Evolutionary conservation across 768 basidiomycete genomes (phyloP).

Genomic region (Trametes cubensis): DNA sequence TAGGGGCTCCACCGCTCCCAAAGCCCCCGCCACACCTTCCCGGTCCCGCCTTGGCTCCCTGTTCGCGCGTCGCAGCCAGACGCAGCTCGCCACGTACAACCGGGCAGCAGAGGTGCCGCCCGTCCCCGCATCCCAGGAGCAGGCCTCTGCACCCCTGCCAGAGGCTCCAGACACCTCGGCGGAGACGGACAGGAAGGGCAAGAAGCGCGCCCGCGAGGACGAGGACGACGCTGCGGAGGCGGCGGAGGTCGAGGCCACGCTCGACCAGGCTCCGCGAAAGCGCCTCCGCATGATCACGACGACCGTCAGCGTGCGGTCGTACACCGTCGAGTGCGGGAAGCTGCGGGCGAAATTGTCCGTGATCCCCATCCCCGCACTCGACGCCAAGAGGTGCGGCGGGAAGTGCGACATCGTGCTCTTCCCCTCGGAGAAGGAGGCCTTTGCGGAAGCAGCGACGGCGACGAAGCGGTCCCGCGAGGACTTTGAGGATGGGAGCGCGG

Average conservation of each 20-base stretch:
- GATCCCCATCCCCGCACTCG: slow-evolving; percentile 8
- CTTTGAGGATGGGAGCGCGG: not conserved
- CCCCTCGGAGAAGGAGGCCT: slow-evolving; percentile 1
- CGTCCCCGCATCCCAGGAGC: not conserved
- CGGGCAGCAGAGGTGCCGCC: not conserved
- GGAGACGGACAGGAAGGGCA: slow-evolving; percentile 6
- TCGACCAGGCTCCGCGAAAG: not conserved
- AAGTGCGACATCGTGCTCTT: slow-evolving; percentile 6
- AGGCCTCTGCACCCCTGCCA: too few relatives aligned
- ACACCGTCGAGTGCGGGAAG: not conserved
- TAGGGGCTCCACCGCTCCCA: not conserved
- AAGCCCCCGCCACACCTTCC: not conserved
- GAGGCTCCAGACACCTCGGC: not conserved
- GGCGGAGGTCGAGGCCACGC: not conserved
- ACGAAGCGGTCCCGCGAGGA: slow-evolving; percentile 14
- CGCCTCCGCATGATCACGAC: not conserved
- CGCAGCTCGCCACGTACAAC: slow-evolving; percentile 5
- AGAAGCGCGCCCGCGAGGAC: slow-evolving; percentile 11
- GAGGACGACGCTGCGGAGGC: slow-evolving; percentile 2
- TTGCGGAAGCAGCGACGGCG: not conserved
- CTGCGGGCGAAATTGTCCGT: slow-evolving; percentile 7
- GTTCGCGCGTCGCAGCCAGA: slow-evolving; percentile 8
- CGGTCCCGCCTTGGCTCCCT: not conserved
- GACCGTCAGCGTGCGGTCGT: slow-evolving; percentile 5
- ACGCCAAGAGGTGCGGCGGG: not conserved